phyloP scores from a whole-genome alignment of 257 asterid genomes.

The Avicennia marina region DNA sequence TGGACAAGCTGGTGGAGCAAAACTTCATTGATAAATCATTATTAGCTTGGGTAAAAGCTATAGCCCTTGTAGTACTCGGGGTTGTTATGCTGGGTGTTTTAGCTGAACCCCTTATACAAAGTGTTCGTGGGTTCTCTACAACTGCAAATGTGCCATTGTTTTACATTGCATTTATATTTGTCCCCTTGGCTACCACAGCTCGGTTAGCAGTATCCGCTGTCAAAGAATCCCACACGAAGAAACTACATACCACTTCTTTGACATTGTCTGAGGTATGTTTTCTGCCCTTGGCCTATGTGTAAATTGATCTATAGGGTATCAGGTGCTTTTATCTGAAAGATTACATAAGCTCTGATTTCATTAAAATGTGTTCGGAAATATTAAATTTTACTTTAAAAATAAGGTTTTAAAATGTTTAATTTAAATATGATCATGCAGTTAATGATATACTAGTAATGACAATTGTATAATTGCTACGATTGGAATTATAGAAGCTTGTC shows the following conservation, averaged over 20 bases:
- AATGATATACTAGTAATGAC: too few species aligned
- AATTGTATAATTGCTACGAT: too few species aligned
- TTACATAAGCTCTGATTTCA: neutral
- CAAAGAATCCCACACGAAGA: conserved; percentile 38
- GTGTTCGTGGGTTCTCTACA: conserved; percentile 41
- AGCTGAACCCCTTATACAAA: conserved; percentile 61
- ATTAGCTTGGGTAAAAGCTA: conserved; percentile 46
- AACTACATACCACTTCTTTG: conserved; percentile 46
- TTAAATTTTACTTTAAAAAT: too few species aligned
- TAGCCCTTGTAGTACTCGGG: conserved; percentile 39
- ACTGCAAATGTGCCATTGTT: conserved; percentile 43
- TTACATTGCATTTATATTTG: conserved; percentile 44
- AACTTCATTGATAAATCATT: conserved; percentile 38
- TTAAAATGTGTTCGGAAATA: too few species aligned
- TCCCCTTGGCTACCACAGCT: conserved; percentile 61
- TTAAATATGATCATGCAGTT: too few species aligned
- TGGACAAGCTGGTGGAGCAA: conserved; percentile 41
- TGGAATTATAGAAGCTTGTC: too few species aligned
- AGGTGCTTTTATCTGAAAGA: too few species aligned
- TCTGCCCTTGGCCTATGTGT: too few species aligned
- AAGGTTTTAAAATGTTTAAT: too few species aligned
- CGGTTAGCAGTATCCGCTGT: conserved; percentile 53
- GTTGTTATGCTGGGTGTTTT: conserved; percentile 40
- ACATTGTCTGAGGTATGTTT: conserved; percentile 53
- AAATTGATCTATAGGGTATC: neutral